Evolutionary conservation across 2,329 filamentous ascomycete species (phyloP), one percentile per base, ranked within the genome.

Genomic region (Huntiella moniliformis): DNA sequence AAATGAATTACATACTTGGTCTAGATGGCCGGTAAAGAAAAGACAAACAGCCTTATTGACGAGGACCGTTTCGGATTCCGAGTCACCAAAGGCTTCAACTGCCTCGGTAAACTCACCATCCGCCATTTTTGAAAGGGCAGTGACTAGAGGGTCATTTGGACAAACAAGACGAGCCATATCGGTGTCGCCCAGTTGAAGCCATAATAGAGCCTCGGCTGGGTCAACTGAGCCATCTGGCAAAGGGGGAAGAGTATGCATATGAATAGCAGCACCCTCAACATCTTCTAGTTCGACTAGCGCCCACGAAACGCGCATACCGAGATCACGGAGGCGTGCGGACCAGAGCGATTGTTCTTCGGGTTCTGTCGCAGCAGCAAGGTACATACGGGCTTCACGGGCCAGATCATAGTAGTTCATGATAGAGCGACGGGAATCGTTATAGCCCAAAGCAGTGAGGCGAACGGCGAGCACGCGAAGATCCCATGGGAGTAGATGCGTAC

Each of bases 351-450:
- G 64, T 16, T 74, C 73, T 1, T 74, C 67, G 7, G 71, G 68
- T 35, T 67, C 64, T 31, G 53, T 55, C 8, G 53, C 56, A 4
- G 54, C 57, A 0, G 73, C 68, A 4, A 83, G 65, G 47, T 71
- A 69, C 2, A 66, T 64, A 13, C 86, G 69, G 2, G 83, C 84
- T 59, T 93, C 85, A 6, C 82, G 64, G 0, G 79, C 86, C 2
- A 96, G 70, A 51, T 94, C 86, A 57, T 94, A 93, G 58, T 93
- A 84, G 38, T 82, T 82, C 69, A 91, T 88, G 48, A 98, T 79
- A 3, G 83, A 82, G 51, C 87, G 72, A 4, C 88, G 71, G 42
- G 79, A 74, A 60, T 98, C 91, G 3, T 79, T 79, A 52, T 91
- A 92, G 1, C 84, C 85, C 39, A 94, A 72, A 0, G 83, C 84